phyloP scores from a whole-genome alignment of 768 basidiomycete genomes.

The Amylocystis lapponica region DNA sequence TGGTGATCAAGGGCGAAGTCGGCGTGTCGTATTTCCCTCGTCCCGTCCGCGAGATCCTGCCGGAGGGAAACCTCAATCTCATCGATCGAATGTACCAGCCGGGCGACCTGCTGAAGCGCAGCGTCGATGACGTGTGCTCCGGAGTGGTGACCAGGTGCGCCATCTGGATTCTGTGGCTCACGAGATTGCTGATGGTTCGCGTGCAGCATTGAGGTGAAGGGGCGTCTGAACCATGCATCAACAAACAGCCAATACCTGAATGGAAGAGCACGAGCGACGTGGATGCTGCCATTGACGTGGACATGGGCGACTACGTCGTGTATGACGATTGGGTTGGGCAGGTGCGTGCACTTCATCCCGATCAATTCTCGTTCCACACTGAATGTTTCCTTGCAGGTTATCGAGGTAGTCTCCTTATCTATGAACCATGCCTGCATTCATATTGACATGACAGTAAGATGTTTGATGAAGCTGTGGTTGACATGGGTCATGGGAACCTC shows the following conservation, averaged over 20 bases:
- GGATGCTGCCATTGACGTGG: conserved; percentile 51
- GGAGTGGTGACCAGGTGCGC: conserved; percentile 57
- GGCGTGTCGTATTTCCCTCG: conserved; percentile 65
- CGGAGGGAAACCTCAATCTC: conserved; percentile 61
- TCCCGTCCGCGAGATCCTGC: conserved; percentile 59
- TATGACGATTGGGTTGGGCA: conserved; percentile 88
- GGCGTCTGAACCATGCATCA: conserved; percentile 76
- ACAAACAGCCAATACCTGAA: conserved; percentile 46
- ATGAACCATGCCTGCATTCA: conserved; percentile 1
- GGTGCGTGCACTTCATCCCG: conserved; percentile 36
- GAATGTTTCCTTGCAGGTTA: conserved; percentile 40
- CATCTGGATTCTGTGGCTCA: too few relatives aligned
- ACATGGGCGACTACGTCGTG: conserved; percentile 77
- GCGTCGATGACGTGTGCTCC: conserved; percentile 64
- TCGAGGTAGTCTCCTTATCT: conserved; percentile 51
- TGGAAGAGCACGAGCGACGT: conserved; percentile 62
- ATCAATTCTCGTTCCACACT: background rate
- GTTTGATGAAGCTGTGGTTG: conserved; percentile 76
- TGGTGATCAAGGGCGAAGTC: conserved; percentile 55
- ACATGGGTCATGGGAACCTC: conserved; percentile 58
- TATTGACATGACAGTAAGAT: conserved; percentile 40
- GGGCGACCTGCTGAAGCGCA: conserved; percentile 80
- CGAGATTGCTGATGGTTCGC: background rate
- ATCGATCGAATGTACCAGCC: conserved; percentile 72
- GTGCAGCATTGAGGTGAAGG: conserved; percentile 46